phyloP scores from a whole-genome alignment of 2,329 filamentous ascomycete species.

The Exophiala bonariae region DNA sequence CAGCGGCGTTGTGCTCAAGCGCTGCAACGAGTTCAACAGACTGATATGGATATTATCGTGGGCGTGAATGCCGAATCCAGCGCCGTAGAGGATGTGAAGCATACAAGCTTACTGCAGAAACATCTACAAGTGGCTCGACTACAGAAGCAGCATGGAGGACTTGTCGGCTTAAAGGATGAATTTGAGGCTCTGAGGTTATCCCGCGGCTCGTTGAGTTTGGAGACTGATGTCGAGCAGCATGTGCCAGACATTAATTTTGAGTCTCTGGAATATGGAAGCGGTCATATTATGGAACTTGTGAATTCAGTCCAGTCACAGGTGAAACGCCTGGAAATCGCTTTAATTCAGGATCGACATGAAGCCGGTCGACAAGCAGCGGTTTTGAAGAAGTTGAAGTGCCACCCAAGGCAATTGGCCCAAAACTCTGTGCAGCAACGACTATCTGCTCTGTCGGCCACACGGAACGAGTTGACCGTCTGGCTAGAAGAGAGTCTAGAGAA shows the following conservation, averaged over 20 bases:
- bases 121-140: slow-evolving; percentile 12
- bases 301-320: slow-evolving; percentile 5
- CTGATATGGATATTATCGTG: too few relatives aligned
- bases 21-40: too few relatives aligned
- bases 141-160: slow-evolving; percentile 8
- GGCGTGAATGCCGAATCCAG: too few relatives aligned
- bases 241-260: background rate
- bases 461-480: slow-evolving; percentile 22
- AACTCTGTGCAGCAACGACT: slow-evolving; percentile 2
- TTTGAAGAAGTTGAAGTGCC: slow-evolving; percentile 8
- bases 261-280: too few relatives aligned
- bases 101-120: slow-evolving; percentile 3
- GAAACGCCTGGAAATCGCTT: slow-evolving; percentile 21
- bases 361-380: slow-evolving; percentile 8
- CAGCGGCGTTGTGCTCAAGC: too few relatives aligned
- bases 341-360: slow-evolving; percentile 22
- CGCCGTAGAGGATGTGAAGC: too few relatives aligned
- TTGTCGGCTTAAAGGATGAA: slow-evolving; percentile 12
- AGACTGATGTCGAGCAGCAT: background rate
- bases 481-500: slow-evolving; percentile 22
- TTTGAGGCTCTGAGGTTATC: slow-evolving; percentile 5
- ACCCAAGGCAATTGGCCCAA: background rate
- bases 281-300: background rate
- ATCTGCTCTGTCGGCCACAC: slow-evolving; percentile 13
- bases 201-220: background rate